Conservation (phyloP, 2,329 filamentous ascomycete species). For the Plenodomus tracheiphilus region DNA sequence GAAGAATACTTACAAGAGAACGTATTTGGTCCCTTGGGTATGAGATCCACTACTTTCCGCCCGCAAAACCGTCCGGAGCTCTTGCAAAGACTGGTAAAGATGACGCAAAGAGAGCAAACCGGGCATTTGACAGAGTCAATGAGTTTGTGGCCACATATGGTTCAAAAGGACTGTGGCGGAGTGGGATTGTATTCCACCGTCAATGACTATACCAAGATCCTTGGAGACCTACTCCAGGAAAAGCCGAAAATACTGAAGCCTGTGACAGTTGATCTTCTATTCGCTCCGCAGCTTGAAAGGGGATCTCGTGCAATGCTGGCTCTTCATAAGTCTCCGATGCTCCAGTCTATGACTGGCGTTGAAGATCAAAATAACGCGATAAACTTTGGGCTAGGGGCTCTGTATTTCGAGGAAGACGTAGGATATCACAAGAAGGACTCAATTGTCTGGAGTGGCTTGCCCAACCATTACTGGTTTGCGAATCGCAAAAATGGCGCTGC, state of each 20-base stretch:
- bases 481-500: no score
- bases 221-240: conserved; percentile 24
- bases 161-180: conserved; percentile 21
- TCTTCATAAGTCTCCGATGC: conserved; percentile 30
- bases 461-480: no score
- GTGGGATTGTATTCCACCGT: conserved; percentile 23
- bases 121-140: conserved; percentile 18
- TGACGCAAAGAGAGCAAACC: conserved; percentile 18
- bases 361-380: conserved; percentile 8
- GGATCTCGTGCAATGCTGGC: conserved; percentile 23
- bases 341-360: conserved; percentile 8
- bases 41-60: conserved; percentile 33
- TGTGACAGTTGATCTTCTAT: conserved; percentile 22
- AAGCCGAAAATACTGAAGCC: conserved; percentile 18
- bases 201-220: conserved; percentile 27
- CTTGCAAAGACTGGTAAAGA: conserved; percentile 18
- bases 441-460: no score
- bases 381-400: conserved; percentile 22
- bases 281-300: conserved; percentile 25
- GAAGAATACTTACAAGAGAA: conserved; percentile 49
- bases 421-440: no score
- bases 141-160: conserved; percentile 12
- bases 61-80: conserved; percentile 18
- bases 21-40: conserved; percentile 49
- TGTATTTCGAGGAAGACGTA: conserved; percentile 22